phyloP scores from a whole-genome alignment of 345 rosid genomes.

The Anacardium occidentale region DNA sequence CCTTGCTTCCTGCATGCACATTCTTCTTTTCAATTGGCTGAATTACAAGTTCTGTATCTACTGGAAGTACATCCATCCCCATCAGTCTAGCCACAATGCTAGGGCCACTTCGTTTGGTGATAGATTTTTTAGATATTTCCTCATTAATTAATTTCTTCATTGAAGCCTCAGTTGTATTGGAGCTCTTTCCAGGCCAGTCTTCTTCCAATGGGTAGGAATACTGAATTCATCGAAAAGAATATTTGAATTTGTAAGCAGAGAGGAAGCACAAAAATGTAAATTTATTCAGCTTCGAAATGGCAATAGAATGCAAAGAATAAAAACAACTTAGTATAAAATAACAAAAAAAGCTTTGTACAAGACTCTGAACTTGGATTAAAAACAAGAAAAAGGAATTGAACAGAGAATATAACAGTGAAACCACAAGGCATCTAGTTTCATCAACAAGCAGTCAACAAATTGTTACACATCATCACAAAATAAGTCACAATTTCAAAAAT shows the following conservation, averaged over 20 bases:
- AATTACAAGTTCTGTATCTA: slow-evolving; percentile 37
- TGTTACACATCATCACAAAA: neutral
- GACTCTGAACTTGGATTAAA: neutral
- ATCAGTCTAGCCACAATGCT: slow-evolving; percentile 88
- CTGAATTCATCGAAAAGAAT: slow-evolving; percentile 27
- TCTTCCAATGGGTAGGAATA: slow-evolving; percentile 46
- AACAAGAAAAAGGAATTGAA: neutral
- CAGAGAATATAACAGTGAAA: neutral
- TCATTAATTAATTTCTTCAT: slow-evolving; percentile 74
- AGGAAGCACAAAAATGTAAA: neutral
- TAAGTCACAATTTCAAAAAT: neutral
- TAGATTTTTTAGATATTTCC: slow-evolving; percentile 54
- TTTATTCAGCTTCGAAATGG: neutral
- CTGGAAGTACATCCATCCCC: slow-evolving; percentile 76
- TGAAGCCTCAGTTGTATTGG: slow-evolving; percentile 51
- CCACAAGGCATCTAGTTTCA: neutral
- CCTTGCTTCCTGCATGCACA: slow-evolving; percentile 23
- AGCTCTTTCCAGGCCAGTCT: slow-evolving; percentile 48
- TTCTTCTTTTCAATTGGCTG: slow-evolving; percentile 33
- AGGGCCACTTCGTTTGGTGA: slow-evolving; percentile 48
- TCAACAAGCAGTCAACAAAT: neutral
- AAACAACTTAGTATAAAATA: neutral
- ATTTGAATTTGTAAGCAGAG: neutral
- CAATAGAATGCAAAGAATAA: neutral
- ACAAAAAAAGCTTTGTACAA: neutral